Evolutionary conservation across 192 early-diverging fungal species (phyloP), one percentile per base, ranked within the genome.

Genomic region (Backusella sp.): DNA sequence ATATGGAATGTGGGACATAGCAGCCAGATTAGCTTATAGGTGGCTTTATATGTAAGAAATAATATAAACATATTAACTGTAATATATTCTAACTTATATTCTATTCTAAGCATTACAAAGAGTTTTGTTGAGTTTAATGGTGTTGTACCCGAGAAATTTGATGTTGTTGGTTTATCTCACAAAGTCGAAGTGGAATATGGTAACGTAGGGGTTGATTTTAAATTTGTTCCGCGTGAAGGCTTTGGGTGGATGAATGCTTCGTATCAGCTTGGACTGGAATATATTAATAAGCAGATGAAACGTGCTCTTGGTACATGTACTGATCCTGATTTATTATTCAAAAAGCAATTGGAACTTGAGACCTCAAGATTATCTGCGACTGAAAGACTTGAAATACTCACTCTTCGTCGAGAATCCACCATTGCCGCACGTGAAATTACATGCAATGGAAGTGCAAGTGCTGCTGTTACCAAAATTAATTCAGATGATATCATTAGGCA

Each of bases 201-300:
- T 36, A 97, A 97, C 72, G 96, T 98, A 0, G 98, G 98, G 4
- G 82, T 89, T 0, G 97, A 98, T 78, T 98, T 98, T 86, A 93
- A 96, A 80, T 94, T 88, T 84, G 93, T 99, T n/a, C 93, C 96
- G 0, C 88, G 95, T 3, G 98, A 99, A 86, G 98, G 98, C 11
- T 99, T 99, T 82, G 98, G 98, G 19, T 99, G 98, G 98, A 99
- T 99, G 98, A 99, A 99, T 77, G 92, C 97, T 17, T 91, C 89
- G 23, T 92, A 92, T 79, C 93, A 96, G 85, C 88, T 96, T 7
- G 96, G 96, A 9, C 80, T 97, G 19, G 87, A 83, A 2, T 93
- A 94, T 66, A 80, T 98, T 67, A 92, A 88, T 15, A 80, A 82
- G 19, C 86, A 89, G 68, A 88, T 94, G 89, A 83, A 90, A 21